phyloP scores from a whole-genome alignment of 83 land plant genomes.

The Picea abies region DNA sequence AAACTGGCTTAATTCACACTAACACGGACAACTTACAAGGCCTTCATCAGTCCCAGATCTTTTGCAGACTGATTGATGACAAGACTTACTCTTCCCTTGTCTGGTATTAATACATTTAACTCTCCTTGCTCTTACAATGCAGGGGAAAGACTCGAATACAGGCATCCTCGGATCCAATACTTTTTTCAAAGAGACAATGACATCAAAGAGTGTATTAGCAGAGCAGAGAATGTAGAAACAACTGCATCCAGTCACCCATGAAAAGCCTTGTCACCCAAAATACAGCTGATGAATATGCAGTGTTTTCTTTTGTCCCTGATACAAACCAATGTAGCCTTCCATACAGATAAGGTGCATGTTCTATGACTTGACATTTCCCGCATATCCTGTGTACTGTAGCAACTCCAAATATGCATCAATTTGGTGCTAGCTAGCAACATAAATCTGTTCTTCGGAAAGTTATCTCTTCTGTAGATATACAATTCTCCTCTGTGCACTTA shows the following conservation, averaged over 20 bases:
- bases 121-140: background rate
- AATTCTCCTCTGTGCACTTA: conserved; percentile 1
- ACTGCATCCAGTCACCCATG: background rate
- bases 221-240: background rate
- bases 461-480: conserved; percentile 10
- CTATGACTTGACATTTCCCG: background rate
- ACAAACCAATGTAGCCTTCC: background rate
- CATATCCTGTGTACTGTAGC: background rate
- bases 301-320: background rate
- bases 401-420: background rate
- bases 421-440: conserved; percentile 7
- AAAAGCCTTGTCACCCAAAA: background rate
- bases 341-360: background rate
- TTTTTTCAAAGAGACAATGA: background rate
- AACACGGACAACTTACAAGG: background rate
- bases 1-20: background rate
- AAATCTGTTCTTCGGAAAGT: conserved; percentile 13
- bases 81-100: background rate
- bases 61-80: background rate
- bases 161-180: background rate
- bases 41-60: background rate
- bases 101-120: background rate
- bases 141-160: background rate
- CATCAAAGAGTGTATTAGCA: background rate
- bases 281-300: background rate